Conservation (phyloP, 495 filamentous ascomycete genomes). For the Entonaema liquescens region DNA sequence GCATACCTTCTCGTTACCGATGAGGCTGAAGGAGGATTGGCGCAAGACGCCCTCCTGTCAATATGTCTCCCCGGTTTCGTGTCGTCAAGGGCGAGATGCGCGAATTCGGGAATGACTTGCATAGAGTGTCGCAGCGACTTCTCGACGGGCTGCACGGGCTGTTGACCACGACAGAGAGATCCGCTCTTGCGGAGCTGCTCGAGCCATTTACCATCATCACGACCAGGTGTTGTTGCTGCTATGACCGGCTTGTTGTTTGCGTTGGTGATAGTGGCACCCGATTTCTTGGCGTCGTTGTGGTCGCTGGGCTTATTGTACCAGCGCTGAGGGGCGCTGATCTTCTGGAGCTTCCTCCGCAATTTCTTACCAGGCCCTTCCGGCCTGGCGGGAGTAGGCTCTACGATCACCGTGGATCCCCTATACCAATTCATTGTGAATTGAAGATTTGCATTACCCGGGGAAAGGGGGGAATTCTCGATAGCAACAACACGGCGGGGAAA, state of each 20-base stretch:
- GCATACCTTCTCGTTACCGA: slow-evolving; percentile 49
- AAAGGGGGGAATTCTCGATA: slow-evolving; percentile 30
- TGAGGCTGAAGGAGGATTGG: slow-evolving; percentile 29
- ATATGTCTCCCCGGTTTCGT: slow-evolving; percentile 32
- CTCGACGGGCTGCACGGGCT: slow-evolving; percentile 21
- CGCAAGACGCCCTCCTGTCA: slow-evolving; percentile 28
- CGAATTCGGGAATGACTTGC: slow-evolving; percentile 52
- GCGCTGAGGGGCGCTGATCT: slow-evolving; percentile 43
- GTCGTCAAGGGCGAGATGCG: slow-evolving; percentile 47
- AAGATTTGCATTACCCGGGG: slow-evolving; percentile 40
- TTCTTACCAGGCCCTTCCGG: slow-evolving; percentile 42
- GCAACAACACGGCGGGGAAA: slow-evolving; percentile 29
- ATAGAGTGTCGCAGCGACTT: slow-evolving; percentile 33
- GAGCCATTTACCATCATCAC: slow-evolving; percentile 49
- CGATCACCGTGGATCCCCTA: slow-evolving; percentile 41
- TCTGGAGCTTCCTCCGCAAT: slow-evolving; percentile 55
- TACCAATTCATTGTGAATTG: slow-evolving; percentile 49
- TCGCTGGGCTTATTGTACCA: slow-evolving; percentile 32
- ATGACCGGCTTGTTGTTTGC: slow-evolving; percentile 41
- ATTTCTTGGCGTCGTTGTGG: slow-evolving; percentile 39
- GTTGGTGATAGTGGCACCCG: slow-evolving; percentile 18
- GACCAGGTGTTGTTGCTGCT: slow-evolving; percentile 28
- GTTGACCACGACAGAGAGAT: slow-evolving; percentile 38
- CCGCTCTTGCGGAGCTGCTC: slow-evolving; percentile 48
- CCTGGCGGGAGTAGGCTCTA: slow-evolving; percentile 34